Evolutionary conservation across 169 alveolate genomes (phyloP).

Genomic region (Plasmodium vinckei): DNA sequence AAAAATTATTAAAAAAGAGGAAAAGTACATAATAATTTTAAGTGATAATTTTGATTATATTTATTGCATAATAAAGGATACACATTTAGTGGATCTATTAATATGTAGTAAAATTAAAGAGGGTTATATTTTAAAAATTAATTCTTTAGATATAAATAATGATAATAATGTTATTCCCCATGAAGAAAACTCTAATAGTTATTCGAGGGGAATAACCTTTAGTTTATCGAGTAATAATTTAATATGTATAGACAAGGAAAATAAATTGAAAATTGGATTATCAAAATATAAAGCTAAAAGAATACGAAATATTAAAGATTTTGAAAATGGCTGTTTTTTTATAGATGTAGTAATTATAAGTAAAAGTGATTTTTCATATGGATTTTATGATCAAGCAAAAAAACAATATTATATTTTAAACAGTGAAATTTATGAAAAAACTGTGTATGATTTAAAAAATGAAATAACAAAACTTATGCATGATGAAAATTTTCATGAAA

Average conservation of each 20-base stretch:
- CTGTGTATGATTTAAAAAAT: constrained; percentile 42
- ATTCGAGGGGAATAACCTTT: background rate
- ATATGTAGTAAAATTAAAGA: constrained; percentile 36
- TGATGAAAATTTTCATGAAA: constrained; percentile 49
- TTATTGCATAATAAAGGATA: constrained; percentile 41
- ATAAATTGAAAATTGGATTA: constrained; percentile 44
- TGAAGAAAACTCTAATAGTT: constrained; percentile 11
- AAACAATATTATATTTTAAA: constrained; percentile 33
- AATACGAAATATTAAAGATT: constrained; percentile 38
- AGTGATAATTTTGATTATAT: constrained; percentile 74
- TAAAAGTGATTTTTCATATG: constrained; percentile 74
- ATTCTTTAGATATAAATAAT: constrained; percentile 31
- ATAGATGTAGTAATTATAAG: constrained; percentile 71
- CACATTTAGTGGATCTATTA: constrained; percentile 26
- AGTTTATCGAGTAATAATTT: constrained; percentile 52
- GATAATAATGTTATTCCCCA: background rate
- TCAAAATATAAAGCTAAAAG: constrained; percentile 72
- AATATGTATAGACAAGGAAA: constrained; percentile 34
- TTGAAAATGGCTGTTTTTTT: constrained; percentile 51
- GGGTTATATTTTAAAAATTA: constrained; percentile 50
- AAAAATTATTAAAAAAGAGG: constrained; percentile 19
- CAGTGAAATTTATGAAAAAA: constrained; percentile 50
- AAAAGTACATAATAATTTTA: constrained; percentile 31
- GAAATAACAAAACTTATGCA: constrained; percentile 44
- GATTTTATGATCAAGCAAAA: constrained; percentile 40